Percentiles rank a stretch among this genome's conserved stretches.
phyloP scores from a whole-genome alignment of 495 filamentous ascomycete species.

The Sporormia fimetaria region DNA sequence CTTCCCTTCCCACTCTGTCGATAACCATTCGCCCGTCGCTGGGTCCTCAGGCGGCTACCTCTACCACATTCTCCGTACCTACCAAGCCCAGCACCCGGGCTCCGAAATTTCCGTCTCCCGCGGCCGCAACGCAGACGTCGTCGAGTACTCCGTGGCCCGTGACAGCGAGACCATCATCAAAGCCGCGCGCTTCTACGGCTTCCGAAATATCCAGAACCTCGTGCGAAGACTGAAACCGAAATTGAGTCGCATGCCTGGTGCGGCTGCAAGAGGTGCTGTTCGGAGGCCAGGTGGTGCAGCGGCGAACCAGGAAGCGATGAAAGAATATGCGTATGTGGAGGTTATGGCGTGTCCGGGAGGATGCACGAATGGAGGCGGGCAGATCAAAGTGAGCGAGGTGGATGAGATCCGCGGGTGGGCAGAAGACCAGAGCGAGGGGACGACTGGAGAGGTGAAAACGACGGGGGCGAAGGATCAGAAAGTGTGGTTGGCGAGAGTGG shows the following conservation, averaged over 20 bases:
- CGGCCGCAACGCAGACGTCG: constrained; percentile 81
- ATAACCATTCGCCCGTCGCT: constrained; percentile 28
- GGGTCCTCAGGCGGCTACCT: constrained; percentile 88
- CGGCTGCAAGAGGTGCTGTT: too few relatives aligned
- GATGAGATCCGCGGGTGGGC: constrained; percentile 24
- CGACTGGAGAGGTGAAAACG: constrained; percentile 31
- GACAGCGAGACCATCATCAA: constrained; percentile 47
- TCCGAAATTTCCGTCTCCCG: constrained; percentile 55
- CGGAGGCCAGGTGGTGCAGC: constrained; percentile 26
- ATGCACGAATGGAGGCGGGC: constrained; percentile 93
- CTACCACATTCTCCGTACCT: constrained; percentile 61
- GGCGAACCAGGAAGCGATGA: constrained; percentile 29
- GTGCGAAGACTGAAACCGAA: constrained; percentile 80
- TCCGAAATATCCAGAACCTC: constrained; percentile 94
- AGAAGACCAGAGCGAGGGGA: constrained; percentile 21
- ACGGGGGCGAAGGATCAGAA: constrained; percentile 65
- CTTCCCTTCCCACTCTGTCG: constrained; percentile 38
- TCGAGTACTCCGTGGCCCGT: constrained; percentile 60
- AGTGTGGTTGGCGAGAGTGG: constrained; percentile 73
- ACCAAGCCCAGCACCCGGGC: constrained; percentile 55
- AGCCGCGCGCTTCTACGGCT: constrained; percentile 87
- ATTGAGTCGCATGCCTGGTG: constrained; percentile 34
- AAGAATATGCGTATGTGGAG: constrained; percentile 80
- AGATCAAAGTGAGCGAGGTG: constrained; percentile 79
- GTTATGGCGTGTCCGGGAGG: constrained; percentile 98